A percentile compares a stretch with the other conserved stretches of the same genome.
These are phyloP conservation scores for Solanum raphanifolium DNA, from an alignment of 257 asterid species.

Conservation along the genomic window DNA sequence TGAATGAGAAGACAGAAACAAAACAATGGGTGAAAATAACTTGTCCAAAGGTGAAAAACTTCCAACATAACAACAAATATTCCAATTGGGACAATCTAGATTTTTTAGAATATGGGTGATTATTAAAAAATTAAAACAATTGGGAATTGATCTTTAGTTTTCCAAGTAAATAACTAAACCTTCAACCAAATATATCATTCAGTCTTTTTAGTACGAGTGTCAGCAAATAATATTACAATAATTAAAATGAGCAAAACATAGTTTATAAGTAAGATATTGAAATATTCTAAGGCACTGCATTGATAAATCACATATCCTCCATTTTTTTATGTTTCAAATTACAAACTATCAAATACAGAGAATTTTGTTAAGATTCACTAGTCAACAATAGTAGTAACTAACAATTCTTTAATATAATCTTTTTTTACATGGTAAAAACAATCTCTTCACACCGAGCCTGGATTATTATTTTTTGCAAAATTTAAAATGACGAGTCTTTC, in stretches of 20 bases:
- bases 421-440: neutral
- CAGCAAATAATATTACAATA: too few species aligned
- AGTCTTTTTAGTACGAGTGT: too few species aligned
- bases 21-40: neutral
- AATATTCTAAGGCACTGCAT: too few species aligned
- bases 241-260: neutral
- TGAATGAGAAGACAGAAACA: neutral
- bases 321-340: neutral
- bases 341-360: neutral
- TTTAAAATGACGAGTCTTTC: neutral
- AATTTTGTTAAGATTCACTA: neutral
- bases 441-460: neutral
- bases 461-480: too few species aligned
- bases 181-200: neutral
- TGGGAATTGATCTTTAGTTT: neutral
- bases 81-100: too few species aligned
- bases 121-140: too few species aligned
- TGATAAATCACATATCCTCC: neutral
- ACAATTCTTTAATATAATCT: too few species aligned
- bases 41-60: neutral
- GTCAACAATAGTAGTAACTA: neutral
- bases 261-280: too few species aligned
- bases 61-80: neutral
- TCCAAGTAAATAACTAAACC: neutral
- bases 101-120: too few species aligned